Evolutionary conservation across 2,329 filamentous ascomycete genomes (phyloP), one percentile per base, ranked within the genome.

Genomic region (Pseudocercospora crystallina): DNA sequence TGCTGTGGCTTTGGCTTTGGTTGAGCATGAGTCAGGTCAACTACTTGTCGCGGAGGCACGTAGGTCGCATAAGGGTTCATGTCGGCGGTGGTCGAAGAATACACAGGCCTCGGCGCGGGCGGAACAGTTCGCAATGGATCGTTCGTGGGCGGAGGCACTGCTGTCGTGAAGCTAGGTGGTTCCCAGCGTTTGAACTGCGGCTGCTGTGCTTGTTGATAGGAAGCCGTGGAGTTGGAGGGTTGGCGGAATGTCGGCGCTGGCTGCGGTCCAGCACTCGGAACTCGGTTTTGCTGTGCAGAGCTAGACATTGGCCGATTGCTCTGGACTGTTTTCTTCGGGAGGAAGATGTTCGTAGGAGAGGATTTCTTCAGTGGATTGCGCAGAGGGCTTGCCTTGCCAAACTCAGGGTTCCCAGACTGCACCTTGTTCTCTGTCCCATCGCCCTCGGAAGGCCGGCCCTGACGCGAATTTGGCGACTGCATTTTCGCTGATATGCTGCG

Each of bases 321-420:
- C 46, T 34, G 35, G 3, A 39, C 45, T 11, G 54, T 43, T n/a
- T 54, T 51, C 47, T 58, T 61, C 30, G 62, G 62, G 8, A 64
- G 53, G 54, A 65, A 66, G 12, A 65, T 49, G 49, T 49, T 55
- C 20, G 20, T 26, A n/a, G 62, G 52, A 17, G 60, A 47, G 13
- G 54, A 44, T 51, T 62, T 62, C 51, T 59, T 61, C 10, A 61
- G 56, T 55, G 78, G 70, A 63, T 76, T 73, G 57, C 79, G 72
- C 49, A 84, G 67, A 12, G 80, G 79, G 54, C 80, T 83, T 2
- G 82, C 73, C 59, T 79, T 78, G 44, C 82, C 82, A 61, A 84
- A 85, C 60, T 83, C 75, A 34, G 77, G 73, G 30, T 62, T 13
- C 26, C 61, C 12, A 47, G 34, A 37, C 46, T 40, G 40, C 45